phyloP scores from a whole-genome alignment of 129 eudicot species.

The Flaveria linearis region DNA sequence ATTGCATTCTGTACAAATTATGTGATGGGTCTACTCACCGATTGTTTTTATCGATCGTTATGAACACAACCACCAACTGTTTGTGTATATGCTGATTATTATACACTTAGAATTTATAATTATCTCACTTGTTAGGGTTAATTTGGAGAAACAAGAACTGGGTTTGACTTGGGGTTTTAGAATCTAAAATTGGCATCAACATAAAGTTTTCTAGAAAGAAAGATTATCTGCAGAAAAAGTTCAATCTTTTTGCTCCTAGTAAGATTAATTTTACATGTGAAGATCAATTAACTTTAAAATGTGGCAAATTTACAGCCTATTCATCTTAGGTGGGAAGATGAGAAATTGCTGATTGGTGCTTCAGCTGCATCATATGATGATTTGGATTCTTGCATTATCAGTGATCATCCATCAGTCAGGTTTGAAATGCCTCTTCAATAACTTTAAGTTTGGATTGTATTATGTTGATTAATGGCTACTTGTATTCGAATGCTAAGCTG shows the following conservation, averaged over 20 bases:
- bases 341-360: not conserved
- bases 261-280: slow-evolving; percentile 1
- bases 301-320: slow-evolving; percentile 22
- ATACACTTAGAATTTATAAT: not conserved
- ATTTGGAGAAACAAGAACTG: slow-evolving; percentile 4
- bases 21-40: no score
- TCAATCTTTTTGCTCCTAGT: not conserved
- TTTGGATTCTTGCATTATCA: slow-evolving; percentile 8
- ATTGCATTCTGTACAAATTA: slow-evolving; percentile 14
- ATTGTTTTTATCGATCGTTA: not conserved
- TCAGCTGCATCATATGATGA: slow-evolving; percentile 23
- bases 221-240: not conserved
- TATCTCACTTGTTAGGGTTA: not conserved
- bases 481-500: no score
- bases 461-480: no score
- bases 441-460: not conserved
- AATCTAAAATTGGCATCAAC: not conserved
- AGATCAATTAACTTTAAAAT: slow-evolving; percentile 1
- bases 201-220: not conserved
- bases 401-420: slow-evolving; percentile 31
- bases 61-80: slow-evolving; percentile 15
- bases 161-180: slow-evolving; percentile 5
- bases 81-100: slow-evolving; percentile 14
- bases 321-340: slow-evolving; percentile 15
- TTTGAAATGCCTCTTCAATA: not conserved